These are phyloP conservation scores for Lecanicillium sp. DNA, from an alignment of 2,329 filamentous ascomycete genomes.

Conservation along the genomic window DNA sequence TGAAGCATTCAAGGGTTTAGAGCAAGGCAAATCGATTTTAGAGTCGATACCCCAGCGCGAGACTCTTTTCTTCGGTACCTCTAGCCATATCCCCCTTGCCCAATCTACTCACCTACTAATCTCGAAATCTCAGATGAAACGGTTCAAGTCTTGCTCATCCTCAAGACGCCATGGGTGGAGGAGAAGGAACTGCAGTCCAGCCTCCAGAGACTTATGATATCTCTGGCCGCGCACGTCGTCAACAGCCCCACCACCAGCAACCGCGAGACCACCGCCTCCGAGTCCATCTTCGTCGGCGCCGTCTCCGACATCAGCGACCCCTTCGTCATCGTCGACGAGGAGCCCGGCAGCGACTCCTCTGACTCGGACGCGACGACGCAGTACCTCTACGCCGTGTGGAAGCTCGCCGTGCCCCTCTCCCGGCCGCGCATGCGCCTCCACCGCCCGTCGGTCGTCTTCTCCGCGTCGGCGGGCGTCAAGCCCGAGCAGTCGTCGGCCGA, in stretches of 20 bases:
- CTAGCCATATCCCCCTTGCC: constrained; percentile 34
- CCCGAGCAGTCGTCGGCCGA: constrained; percentile 30
- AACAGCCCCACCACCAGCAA: constrained; percentile 47
- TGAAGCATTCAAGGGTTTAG: constrained; percentile 39
- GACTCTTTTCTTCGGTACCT: constrained; percentile 66
- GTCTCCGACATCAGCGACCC: constrained; percentile 45
- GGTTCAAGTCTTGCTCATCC: constrained; percentile 60
- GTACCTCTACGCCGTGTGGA: constrained; percentile 54
- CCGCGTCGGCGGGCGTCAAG: constrained; percentile 54
- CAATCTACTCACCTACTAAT: constrained; percentile 22
- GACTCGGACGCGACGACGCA: constrained; percentile 23
- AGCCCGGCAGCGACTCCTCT: constrained; percentile 23
- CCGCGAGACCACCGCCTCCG: constrained; percentile 36
- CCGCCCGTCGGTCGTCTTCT: constrained; percentile 59
- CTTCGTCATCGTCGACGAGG: constrained; percentile 43
- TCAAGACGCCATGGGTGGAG: constrained; percentile 57
- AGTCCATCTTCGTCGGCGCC: constrained; percentile 54
- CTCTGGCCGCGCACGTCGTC: constrained; percentile 59
- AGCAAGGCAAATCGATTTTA: constrained; percentile 42
- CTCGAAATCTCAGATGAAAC: constrained; percentile 59
- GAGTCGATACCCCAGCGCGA: constrained; percentile 57
- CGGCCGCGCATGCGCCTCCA: constrained; percentile 61
- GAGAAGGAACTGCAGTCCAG: constrained; percentile 52
- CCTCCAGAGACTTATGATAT: constrained; percentile 57
- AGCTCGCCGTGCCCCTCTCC: constrained; percentile 49